Evolutionary conservation across 345 rosid genomes (phyloP).

Genomic region (Passiflora organensis): DNA sequence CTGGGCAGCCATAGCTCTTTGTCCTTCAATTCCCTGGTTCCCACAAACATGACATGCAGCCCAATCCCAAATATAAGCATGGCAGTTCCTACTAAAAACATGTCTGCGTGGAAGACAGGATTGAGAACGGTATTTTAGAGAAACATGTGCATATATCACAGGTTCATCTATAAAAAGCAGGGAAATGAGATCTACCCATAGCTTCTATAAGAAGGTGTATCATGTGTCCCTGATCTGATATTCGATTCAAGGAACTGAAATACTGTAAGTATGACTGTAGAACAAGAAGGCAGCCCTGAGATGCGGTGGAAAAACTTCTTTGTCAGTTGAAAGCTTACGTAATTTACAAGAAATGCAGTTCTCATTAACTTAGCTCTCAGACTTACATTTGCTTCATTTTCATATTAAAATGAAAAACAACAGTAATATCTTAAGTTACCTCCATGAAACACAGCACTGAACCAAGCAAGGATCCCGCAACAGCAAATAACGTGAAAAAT

Average conservation of each 20-base stretch:
- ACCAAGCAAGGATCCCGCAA: conserved; percentile 63
- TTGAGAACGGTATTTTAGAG: background rate
- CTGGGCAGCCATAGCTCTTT: conserved; percentile 19
- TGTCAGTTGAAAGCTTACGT: background rate
- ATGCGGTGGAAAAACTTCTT: background rate
- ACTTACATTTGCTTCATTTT: too few species aligned
- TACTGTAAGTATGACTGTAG: conserved; percentile 42
- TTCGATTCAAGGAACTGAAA: conserved; percentile 30
- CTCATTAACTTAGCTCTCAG: too few species aligned
- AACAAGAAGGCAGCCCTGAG: conserved; percentile 54
- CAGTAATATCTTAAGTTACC: too few species aligned
- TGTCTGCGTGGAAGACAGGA: conserved; percentile 51
- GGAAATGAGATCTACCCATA: conserved; percentile 35
- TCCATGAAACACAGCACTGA: conserved; percentile 63
- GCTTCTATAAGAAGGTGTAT: conserved; percentile 52
- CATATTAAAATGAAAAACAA: too few species aligned
- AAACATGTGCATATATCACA: background rate
- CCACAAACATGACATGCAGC: conserved; percentile 55
- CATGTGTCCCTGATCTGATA: conserved; percentile 35
- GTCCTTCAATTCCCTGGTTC: conserved; percentile 27
- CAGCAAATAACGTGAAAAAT: conserved; percentile 61
- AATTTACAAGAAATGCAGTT: background rate
- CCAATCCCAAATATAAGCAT: conserved; percentile 59
- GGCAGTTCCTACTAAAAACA: conserved; percentile 61
- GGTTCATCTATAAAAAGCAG: background rate